A percentile compares a stretch with the other conserved stretches of the same genome.
These are phyloP conservation scores for Metschnikowia kunwiensis DNA, from an alignment of 805 yeast species.

Conservation along the genomic window DNA sequence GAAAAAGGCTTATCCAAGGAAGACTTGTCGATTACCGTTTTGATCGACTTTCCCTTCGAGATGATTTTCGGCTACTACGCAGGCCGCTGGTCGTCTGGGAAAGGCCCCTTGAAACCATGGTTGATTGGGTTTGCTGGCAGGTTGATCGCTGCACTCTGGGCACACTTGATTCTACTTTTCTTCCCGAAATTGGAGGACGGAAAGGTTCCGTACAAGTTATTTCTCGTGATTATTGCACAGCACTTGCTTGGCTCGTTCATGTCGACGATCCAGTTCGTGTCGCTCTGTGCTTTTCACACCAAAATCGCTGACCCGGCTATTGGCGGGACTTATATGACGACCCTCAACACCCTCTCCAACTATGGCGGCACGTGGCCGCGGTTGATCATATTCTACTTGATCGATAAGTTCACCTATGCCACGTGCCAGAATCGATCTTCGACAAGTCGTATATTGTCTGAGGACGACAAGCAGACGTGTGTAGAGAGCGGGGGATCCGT, in stretches of 20 bases:
- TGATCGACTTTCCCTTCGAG: constrained; percentile 95
- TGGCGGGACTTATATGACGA: constrained; percentile 98
- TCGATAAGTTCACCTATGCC: constrained; percentile 72
- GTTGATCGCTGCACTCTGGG: constrained; percentile 67
- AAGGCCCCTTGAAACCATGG: constrained; percentile 84
- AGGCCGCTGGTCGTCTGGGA: constrained; percentile 88
- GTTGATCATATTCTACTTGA: constrained; percentile 70
- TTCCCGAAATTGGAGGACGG: constrained; percentile 56
- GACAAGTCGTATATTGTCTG: constrained; percentile 16
- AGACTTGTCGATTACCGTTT: constrained; percentile 86
- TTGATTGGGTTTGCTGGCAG: constrained; percentile 81
- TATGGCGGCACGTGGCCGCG: constrained; percentile 98
- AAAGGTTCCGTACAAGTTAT: constrained; percentile 50
- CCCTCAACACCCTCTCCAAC: constrained; percentile 85
- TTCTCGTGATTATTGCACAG: constrained; percentile 71
- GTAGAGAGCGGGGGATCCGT: constrained; percentile 54
- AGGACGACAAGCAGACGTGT: constrained; percentile 50
- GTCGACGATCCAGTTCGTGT: constrained; percentile 93
- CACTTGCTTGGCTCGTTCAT: constrained; percentile 86
- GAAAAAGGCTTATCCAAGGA: constrained; percentile 93
- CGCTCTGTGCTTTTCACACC: constrained; percentile 92
- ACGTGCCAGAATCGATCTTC: constrained; percentile 44
- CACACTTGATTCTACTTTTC: constrained; percentile 65
- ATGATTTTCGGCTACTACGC: constrained; percentile 93
- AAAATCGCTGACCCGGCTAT: constrained; percentile 91